Evolutionary conservation across 2,329 filamentous ascomycete genomes (phyloP), one percentile per base, ranked within the genome.

Genomic region (Fonsecaea pedrosoi): DNA sequence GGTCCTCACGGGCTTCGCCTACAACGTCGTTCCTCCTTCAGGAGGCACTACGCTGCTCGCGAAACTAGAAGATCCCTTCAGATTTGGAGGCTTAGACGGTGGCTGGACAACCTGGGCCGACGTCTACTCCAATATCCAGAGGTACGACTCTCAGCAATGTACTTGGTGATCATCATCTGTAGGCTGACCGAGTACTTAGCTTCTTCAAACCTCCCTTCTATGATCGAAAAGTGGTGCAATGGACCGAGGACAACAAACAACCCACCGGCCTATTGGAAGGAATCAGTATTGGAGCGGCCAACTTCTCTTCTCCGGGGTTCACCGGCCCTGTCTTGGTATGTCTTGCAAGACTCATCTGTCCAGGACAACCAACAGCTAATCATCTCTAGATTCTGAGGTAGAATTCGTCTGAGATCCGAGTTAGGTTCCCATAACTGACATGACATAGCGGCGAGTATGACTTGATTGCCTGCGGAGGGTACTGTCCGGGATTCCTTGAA

Each of bases 301-400:
- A 63, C 37, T 18, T 57, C 8, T 56, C 60, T 40, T 63, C 60
- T 58, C 60, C 60, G 1, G 60, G 21, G 18, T 69, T 60, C 35
- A 63, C 55, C n/a, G 66, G 66, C 7, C 66, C 66, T n/a, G 64
- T 61, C 10, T 25, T 69, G 59, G 66, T 69, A 42, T 48, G 57
- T 48, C 57, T 42, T 7, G 8, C n/a, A n/a, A n/a, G n/a, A 13
- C 9, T 38, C 35, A 13, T 38, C 35, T 10, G 9, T 10, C 12
- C 9, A 38, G 0, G 35, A 38, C 8, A 10, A 9, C 35, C 15
- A 13, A 9, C 2, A 13, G 45, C n/a, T 21, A 13, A 50, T 18
- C n/a, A 15, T 30, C n/a, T 21, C 3, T 18, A 50, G 25, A n/a
- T 50, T 50, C 25, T 50, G 45, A 18, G 45, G n/a, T 50, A 18